Base-by-base conservation (phyloP, 208 protist species). In the Leishmania guyanensis region DNA sequence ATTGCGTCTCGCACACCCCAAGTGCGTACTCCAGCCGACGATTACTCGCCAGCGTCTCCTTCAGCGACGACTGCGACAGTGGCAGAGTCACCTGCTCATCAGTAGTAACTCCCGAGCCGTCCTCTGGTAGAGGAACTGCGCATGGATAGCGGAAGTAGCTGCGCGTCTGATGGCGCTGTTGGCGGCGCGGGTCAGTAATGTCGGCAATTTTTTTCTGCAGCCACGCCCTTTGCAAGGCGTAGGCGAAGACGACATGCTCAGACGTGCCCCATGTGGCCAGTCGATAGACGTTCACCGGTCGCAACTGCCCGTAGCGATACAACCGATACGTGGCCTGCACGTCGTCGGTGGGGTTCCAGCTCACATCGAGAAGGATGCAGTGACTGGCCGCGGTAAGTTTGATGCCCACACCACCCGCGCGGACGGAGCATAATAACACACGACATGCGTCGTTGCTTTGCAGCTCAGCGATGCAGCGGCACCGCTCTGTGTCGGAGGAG, bases 281-380 rank as follows among this genome's bases (percentile, higher is more conserved):
- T 22, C 98, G 89, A 87, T 98, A 99, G 0, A 99, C 86, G 43
- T 74, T 89, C 0, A 99, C 98, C 2, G 95, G 90, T 26, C 90
- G 82, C 68, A 77, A 84, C 89, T 99, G 98, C 16, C 99, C 98
- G 77, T 97, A 98, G 50, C 98, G 91, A 85, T 98, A 99, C 0
- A 98, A 86, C 12, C 98, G 95, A 84, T 98, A 98, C 46, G 97
- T 98, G 3, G 98, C 98, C 89, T 99, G 96, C 29, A 88, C 83
- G 81, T 98, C 95, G 75, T 96, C 87, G 0, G 94, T 78, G 1
- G 97, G 96, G 81, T 98, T 98, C 96, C 97, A 98, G 77, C 90
- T 93, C 20, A 97, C 91, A 78, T 99, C 98, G 76, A 99, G 95
- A 39, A 99, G 75, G 50, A 99, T 94, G 76, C 98, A 98, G 82